phyloP scores from a whole-genome alignment of 345 rosid species.

The Boechera retrofracta region DNA sequence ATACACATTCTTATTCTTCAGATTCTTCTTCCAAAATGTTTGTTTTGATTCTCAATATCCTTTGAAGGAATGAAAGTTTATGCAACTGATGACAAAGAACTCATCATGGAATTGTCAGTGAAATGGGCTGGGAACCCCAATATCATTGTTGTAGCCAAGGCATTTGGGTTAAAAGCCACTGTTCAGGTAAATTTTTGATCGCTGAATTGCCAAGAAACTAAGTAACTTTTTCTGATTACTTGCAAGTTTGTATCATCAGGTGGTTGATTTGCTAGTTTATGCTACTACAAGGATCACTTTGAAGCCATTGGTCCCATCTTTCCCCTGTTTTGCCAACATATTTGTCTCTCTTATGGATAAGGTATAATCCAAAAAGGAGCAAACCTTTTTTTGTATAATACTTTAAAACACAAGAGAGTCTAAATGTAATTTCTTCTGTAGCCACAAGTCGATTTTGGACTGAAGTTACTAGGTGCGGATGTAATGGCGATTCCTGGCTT shows the following conservation, averaged over 20 bases:
- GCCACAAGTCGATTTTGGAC: conserved; percentile 97
- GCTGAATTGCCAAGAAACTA: background rate
- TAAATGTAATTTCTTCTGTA: conserved; percentile 44
- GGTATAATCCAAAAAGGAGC: conserved; percentile 45
- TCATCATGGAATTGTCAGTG: conserved; percentile 83
- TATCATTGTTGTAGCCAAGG: conserved; percentile 71
- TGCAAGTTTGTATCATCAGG: conserved; percentile 50
- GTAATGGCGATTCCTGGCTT: conserved; percentile 96
- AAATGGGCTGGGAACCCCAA: conserved; percentile 99
- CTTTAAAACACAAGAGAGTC: background rate
- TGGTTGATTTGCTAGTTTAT: conserved; percentile 92
- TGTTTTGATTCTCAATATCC: background rate
- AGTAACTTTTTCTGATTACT: background rate
- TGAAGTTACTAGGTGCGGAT: conserved; percentile 87
- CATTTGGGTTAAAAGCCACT: conserved; percentile 86
- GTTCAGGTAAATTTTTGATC: conserved; percentile 63
- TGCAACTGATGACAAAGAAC: conserved; percentile 88
- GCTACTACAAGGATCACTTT: conserved; percentile 90
- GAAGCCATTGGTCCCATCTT: conserved; percentile 86
- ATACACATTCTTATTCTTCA: conserved; percentile 1
- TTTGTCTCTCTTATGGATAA: conserved; percentile 90
- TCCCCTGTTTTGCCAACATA: conserved; percentile 97
- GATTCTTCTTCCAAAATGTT: conserved; percentile 4
- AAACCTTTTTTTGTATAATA: background rate
- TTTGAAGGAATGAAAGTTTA: conserved; percentile 89